Evolutionary conservation across 2,329 filamentous ascomycete species (phyloP), one percentile per base, ranked within the genome.

Genomic region (Epicoccum sorghinum): DNA sequence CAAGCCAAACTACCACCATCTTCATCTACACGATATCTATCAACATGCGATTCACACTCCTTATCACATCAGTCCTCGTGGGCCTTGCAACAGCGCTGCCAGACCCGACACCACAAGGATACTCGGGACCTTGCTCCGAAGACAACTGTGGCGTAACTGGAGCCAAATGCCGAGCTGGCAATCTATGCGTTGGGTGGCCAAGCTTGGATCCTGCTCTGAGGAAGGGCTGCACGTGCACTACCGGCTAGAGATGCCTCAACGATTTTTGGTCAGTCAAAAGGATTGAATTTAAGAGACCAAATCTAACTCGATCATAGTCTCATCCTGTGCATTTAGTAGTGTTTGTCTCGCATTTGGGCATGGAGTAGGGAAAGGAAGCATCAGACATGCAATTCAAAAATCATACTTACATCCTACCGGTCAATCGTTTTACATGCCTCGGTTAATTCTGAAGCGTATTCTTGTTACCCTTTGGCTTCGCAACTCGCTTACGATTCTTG

Each of bases 81-180:
- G 47, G 52, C 37, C 22, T 61, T 33, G 52, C 58, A 1, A 10
- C 45, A 6, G 60, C 60, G 4, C 30, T 61, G 7, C 58, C 60
- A 10, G 60, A 63, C 24, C 60, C 60, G 2, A 44, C 49, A 3
- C 60, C 60, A n/a, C 60, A 61, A 39, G 58, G 55, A 10, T 63
- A 61, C 27, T 48, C 58, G 3, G 60, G 60, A 7, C 58, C 60
- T 25, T 57, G 54, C 29, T 29, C 43, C 4, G 33, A 27, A 4
- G 30, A 48, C 6, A 52, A 53, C 4, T 57, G 54, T 13, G 54
- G 54, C 30, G 49, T 37, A 14, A 57, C 24, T 6, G 42, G 48
- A 10, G 27, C 23, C 0, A 18, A 45, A 9, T 57, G 54, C 10
- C 10, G 4, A 7, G 45, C 23, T 12, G 25, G 27, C 12, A 18